These are phyloP conservation scores for Teratosphaeria epicoccoides DNA, from an alignment of 2,329 filamentous ascomycete species.

Conservation along the genomic window DNA sequence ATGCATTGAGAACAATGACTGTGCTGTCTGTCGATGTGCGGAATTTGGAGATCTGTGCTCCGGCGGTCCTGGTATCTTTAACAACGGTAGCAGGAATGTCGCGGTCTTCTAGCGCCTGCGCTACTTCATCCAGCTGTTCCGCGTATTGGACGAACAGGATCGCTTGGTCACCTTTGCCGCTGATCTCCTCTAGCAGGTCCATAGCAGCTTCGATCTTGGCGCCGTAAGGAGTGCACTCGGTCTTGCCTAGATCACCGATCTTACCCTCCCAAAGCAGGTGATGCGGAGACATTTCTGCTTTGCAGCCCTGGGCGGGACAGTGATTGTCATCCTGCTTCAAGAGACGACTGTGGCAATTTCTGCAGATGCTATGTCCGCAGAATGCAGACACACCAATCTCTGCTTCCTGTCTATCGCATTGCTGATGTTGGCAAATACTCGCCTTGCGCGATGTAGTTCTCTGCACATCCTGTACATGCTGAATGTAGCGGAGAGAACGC, in stretches of 20 bases:
- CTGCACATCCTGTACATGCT: slow-evolving; percentile 9
- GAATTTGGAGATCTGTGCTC: slow-evolving; percentile 14
- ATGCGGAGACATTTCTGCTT: slow-evolving; percentile 27
- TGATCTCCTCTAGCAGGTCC: slow-evolving; percentile 33
- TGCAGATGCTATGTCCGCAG: slow-evolving; percentile 45
- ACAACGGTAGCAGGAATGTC: slow-evolving; percentile 30
- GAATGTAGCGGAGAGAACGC: slow-evolving; percentile 16
- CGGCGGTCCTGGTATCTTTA: slow-evolving; percentile 15
- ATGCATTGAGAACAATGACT: slow-evolving; percentile 48
- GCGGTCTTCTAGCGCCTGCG: slow-evolving; percentile 22
- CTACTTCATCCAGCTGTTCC: slow-evolving; percentile 33
- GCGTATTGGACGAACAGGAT: slow-evolving; percentile 47
- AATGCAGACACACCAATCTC: slow-evolving; percentile 30
- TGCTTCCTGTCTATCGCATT: not conserved
- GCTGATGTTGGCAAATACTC: not conserved
- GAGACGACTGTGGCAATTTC: slow-evolving; percentile 23
- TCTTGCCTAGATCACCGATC: slow-evolving; percentile 24
- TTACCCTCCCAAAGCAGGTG: slow-evolving; percentile 32
- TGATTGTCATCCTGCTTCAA: slow-evolving; percentile 17
- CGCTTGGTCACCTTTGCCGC: slow-evolving; percentile 35
- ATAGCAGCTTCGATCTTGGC: slow-evolving; percentile 41
- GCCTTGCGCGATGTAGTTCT: not conserved
- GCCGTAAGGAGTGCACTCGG: slow-evolving; percentile 22
- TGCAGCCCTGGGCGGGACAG: slow-evolving; percentile 35
- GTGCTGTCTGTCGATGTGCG: slow-evolving; percentile 22